phyloP scores from a whole-genome alignment of 2,329 filamentous ascomycete species.

The Amauroascus verrucosus region DNA sequence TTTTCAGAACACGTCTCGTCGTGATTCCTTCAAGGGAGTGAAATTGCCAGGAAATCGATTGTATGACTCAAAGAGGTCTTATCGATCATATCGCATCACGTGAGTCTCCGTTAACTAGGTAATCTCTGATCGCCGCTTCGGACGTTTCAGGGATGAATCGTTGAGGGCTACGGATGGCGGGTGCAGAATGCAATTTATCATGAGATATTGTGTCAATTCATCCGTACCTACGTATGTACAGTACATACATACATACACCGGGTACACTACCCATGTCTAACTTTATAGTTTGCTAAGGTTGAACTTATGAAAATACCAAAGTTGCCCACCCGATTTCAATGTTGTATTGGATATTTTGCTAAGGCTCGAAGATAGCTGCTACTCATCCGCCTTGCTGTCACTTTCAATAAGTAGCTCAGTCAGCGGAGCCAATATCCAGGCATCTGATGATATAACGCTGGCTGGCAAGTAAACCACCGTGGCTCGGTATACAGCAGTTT shows the following conservation, averaged over 20 bases:
- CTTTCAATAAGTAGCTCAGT: not conserved
- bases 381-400: not conserved
- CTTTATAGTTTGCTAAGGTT: too few species aligned
- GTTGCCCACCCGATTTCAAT: too few species aligned
- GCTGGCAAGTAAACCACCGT: constrained; percentile 14
- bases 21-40: not conserved
- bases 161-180: too few species aligned
- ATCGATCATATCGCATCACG: not conserved
- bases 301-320: too few species aligned
- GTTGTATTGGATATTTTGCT: not conserved
- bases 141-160: too few species aligned
- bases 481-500: not conserved
- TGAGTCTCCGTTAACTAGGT: too few species aligned
- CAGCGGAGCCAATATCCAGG: constrained; percentile 18
- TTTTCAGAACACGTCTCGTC: not conserved
- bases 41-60: not conserved
- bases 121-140: too few species aligned
- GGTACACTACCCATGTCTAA: too few species aligned
- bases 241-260: too few species aligned
- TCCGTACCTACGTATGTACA: too few species aligned
- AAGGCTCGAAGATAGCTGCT: not conserved
- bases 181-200: too few species aligned
- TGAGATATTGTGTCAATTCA: too few species aligned
- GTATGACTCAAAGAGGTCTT: not conserved
- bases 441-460: constrained; percentile 15